phyloP scores from a whole-genome alignment of 805 yeast species.

The Zygosaccharomyces pseudorouxii region DNA sequence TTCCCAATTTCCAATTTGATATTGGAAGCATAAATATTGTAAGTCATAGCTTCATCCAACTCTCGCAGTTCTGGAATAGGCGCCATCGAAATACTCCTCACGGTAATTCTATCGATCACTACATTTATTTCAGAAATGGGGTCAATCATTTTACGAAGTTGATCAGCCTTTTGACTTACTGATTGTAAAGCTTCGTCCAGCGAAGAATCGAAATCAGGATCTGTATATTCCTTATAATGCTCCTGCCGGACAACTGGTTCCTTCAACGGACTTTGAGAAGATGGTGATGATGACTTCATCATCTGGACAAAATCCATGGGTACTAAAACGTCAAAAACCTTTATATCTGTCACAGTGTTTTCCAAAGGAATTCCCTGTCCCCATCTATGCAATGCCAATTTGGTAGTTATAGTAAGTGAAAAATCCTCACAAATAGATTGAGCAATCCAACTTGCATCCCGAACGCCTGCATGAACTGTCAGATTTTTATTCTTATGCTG shows the following conservation, averaged over 20 bases:
- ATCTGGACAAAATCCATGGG: not conserved
- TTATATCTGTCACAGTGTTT: not conserved
- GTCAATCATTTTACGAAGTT: conserved; percentile 8
- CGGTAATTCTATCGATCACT: conserved; percentile 21
- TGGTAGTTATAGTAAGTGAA: not conserved
- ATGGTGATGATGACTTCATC: not conserved
- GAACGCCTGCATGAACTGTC: not conserved
- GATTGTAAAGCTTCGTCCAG: not conserved
- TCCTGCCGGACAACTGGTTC: not conserved
- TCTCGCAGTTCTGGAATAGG: conserved; percentile 18
- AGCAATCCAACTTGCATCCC: not conserved
- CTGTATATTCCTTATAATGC: not conserved
- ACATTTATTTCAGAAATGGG: conserved; percentile 21
- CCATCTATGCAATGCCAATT: not conserved
- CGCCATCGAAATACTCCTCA: conserved; percentile 25
- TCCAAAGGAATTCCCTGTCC: not conserved
- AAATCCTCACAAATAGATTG: conserved; percentile 1
- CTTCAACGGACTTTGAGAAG: not conserved
- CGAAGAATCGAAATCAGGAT: conserved; percentile 1
- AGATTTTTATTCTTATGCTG: not conserved
- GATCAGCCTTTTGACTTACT: not conserved
- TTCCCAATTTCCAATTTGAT: conserved; percentile 28
- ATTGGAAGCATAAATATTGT: conserved; percentile 23
- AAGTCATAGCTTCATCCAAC: conserved; percentile 22
- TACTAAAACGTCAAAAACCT: conserved; percentile 1